Evolutionary conservation across 2,329 filamentous ascomycete species (phyloP), one percentile per base, ranked within the genome.

Genomic region (Sporothrix mexicana): DNA sequence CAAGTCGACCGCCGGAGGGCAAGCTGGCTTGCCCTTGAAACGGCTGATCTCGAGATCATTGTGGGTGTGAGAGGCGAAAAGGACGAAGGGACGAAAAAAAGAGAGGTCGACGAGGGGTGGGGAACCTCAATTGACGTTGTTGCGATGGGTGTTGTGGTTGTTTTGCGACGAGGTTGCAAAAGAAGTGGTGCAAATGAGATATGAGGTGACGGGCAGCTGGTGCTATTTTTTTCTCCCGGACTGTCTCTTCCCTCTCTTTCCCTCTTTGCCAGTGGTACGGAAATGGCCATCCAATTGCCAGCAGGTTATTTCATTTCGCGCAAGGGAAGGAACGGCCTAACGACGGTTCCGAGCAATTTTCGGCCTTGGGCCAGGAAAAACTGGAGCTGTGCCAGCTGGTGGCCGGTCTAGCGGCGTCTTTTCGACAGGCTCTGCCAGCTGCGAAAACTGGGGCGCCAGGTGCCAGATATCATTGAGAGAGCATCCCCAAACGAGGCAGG

Each of bases 41-140:
- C 83, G 83, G 86, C 84, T 80, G 87, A 86, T 87, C 87, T 86
- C 82, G 87, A 88, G 82, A 89, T 85, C 88, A 90, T 90, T 70
- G 73, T 74, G 49, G 64, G 36, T 45, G 67, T 41, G 13, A 23
- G 25, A 45, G n/a, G 17, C 30, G 30, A 36, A 36, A 36, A 81
- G 85, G 82, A 84, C 84, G 83, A 83, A 81, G 83, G 84, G 85
- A 49, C 36, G 36, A 55, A 66, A 36, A 12, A 25, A 45, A 23
- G 57, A n/a, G 45, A 64, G 59, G 69, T 43, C 53, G 36, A 53
- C 51, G 66, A 69, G 61, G 72, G 66, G 64, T 43, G 69, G 66
- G 45, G 41, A 69, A 66, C 84, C 84, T 84, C 84, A 84, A 87
- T 87, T 85, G 85, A 83, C 84, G 81, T 81, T 84, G 83, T 59